Evolutionary conservation across 1,284 basidiomycete species (phyloP).

Genomic region (Phellopilus nigrolimitatus): DNA sequence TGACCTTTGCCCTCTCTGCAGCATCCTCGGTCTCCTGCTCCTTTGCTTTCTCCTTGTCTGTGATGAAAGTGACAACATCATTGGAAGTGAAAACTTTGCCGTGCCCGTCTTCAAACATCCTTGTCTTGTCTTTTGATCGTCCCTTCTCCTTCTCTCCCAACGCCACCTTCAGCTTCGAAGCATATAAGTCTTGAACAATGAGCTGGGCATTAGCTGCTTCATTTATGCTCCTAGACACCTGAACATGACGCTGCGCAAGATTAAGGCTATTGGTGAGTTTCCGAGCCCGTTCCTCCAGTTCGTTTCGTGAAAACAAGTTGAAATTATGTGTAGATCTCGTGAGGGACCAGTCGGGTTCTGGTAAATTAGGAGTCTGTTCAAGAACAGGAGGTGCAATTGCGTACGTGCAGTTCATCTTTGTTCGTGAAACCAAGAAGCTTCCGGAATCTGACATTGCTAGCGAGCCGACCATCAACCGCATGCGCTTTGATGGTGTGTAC

Average conservation of each 20-base stretch:
- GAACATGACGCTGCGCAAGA: slow-evolving; percentile 17
- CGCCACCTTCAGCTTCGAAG: slow-evolving; percentile 24
- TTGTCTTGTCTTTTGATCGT: neutral
- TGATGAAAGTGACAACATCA: neutral
- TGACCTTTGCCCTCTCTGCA: neutral
- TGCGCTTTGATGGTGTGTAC: slow-evolving; percentile 4
- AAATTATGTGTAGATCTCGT: no score
- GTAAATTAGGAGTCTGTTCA: neutral
- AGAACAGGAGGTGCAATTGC: neutral
- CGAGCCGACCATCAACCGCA: neutral
- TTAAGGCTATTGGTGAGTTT: slow-evolving; percentile 12
- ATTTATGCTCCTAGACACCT: slow-evolving; percentile 20
- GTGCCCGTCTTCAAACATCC: neutral
- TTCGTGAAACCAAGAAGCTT: neutral
- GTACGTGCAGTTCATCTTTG: neutral
- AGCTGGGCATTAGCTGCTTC: slow-evolving; percentile 26
- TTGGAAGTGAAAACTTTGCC: slow-evolving; percentile 5
- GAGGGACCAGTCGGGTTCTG: slow-evolving; percentile 3
- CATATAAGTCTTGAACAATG: slow-evolving; percentile 25
- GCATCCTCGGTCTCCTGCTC: neutral
- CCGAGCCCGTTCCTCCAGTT: neutral
- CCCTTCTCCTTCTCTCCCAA: slow-evolving; percentile 25
- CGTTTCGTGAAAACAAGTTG: no score
- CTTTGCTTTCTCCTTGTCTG: neutral
- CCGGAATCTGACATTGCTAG: neutral